A percentile compares a stretch with the other conserved stretches of the same genome.
Evolutionary conservation across 768 basidiomycete species (phyloP).

Genomic region (Cantharellus cinnabarinus): DNA sequence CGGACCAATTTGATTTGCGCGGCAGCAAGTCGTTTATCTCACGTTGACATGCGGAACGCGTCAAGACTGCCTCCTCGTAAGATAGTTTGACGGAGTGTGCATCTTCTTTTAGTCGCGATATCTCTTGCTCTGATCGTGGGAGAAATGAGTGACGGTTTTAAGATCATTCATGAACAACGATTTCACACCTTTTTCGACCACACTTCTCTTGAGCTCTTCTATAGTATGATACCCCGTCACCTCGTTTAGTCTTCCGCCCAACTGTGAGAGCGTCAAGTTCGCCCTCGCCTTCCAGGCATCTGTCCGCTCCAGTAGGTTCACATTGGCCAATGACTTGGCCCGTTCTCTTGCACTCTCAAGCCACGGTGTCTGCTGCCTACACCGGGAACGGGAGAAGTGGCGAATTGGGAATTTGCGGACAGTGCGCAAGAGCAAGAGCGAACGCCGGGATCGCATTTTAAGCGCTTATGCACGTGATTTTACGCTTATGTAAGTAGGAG

Average conservation of each 20-base stretch:
- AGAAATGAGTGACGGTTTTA: constrained; percentile 3
- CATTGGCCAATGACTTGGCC: neutral
- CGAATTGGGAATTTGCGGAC: too few species aligned
- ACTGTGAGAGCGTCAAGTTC: constrained; percentile 40
- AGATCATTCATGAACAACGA: neutral
- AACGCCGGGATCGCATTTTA: too few species aligned
- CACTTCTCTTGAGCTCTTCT: constrained; percentile 54
- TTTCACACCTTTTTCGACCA: constrained; percentile 59
- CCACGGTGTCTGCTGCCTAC: too few species aligned
- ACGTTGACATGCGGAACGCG: constrained; percentile 73
- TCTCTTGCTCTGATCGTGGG: constrained; percentile 39
- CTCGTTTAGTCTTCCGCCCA: constrained; percentile 64
- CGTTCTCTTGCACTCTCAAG: too few species aligned
- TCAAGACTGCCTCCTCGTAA: constrained; percentile 58
- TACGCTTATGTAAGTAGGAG: too few species aligned
- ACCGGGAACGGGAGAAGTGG: too few species aligned
- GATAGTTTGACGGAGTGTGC: constrained; percentile 53
- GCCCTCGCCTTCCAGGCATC: constrained; percentile 16
- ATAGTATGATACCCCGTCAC: constrained; percentile 87
- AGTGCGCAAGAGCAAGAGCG: too few species aligned
- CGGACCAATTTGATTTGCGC: constrained; percentile 88
- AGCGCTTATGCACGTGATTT: too few species aligned
- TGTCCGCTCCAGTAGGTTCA: neutral
- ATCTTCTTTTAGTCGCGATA: constrained; percentile 42
- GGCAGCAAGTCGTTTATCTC: constrained; percentile 89